phyloP scores from a whole-genome alignment of 2,329 filamentous ascomycete species.

The Penicillium psychrosexuale region DNA sequence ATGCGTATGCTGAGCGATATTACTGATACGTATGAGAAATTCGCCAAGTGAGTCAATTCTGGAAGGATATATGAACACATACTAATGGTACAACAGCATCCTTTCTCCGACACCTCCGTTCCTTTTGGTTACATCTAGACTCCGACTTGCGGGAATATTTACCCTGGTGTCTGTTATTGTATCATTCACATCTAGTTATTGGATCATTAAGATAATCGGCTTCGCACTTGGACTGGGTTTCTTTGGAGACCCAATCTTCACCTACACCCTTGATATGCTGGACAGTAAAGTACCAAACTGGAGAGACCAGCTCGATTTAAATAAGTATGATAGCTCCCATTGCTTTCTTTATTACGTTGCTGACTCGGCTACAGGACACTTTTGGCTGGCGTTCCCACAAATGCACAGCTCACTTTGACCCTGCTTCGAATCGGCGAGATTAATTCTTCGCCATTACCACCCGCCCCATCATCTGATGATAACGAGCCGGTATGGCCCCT shows the following conservation, averaged over 20 bases:
- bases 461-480: constrained; percentile 48
- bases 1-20: constrained; percentile 66
- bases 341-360: neutral
- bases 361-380: constrained; percentile 52
- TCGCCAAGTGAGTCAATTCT: constrained; percentile 51
- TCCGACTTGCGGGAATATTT: constrained; percentile 56
- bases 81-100: constrained; percentile 39
- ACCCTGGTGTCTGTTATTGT: constrained; percentile 53
- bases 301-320: constrained; percentile 70
- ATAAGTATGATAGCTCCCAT: constrained; percentile 47
- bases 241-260: constrained; percentile 74
- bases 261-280: constrained; percentile 53
- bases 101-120: constrained; percentile 64
- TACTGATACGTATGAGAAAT: constrained; percentile 62
- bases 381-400: constrained; percentile 78
- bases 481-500: constrained; percentile 32
- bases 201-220: constrained; percentile 62
- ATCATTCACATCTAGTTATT: constrained; percentile 56
- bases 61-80: neutral
- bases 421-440: constrained; percentile 77
- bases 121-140: constrained; percentile 50
- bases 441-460: constrained; percentile 74
- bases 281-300: constrained; percentile 61
- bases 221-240: constrained; percentile 70
- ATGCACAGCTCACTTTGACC: constrained; percentile 78